A percentile compares a stretch with the other conserved stretches of the same genome.
phyloP scores from a whole-genome alignment of 192 early-diverging fungal species.

The Dissophora globulifera region DNA sequence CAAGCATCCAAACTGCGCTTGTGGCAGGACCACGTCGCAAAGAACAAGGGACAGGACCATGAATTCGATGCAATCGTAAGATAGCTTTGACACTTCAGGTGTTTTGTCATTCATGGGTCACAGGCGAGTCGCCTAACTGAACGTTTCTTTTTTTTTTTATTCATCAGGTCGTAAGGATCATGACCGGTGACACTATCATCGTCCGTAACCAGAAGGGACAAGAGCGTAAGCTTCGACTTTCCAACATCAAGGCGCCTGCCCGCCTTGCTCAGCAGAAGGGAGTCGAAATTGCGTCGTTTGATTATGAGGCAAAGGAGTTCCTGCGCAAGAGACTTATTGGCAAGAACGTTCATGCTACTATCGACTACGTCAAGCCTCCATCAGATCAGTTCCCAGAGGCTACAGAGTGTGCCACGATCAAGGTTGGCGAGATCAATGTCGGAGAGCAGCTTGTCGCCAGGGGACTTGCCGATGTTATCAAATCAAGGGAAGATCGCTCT shows the following conservation, averaged over 20 bases:
- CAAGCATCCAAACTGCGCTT: conserved; percentile 85
- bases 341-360: conserved; percentile 71
- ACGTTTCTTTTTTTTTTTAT: not conserved
- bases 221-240: conserved; percentile 47
- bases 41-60: conserved; percentile 57
- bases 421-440: conserved; percentile 67
- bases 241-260: conserved; percentile 47
- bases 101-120: too few relatives aligned
- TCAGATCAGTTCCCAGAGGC: conserved; percentile 81
- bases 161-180: conserved; percentile 56
- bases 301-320: conserved; percentile 89
- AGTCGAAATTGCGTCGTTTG: conserved; percentile 80
- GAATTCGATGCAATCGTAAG: conserved; percentile 63
- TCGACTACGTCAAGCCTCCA: conserved; percentile 94
- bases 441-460: conserved; percentile 67
- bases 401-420: conserved; percentile 89
- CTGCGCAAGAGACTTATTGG: conserved; percentile 91
- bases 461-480: conserved; percentile 85
- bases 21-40: conserved; percentile 85
- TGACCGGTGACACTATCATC: conserved; percentile 66
- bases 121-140: too few relatives aligned
- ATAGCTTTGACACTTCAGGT: too few relatives aligned
- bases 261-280: conserved; percentile 63
- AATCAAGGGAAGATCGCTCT: conserved; percentile 89
- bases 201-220: conserved; percentile 54